A percentile compares a stretch with the other conserved stretches of the same genome.
Conservation (phyloP, 2,329 filamentous ascomycete species). For the Colletotrichum plurivorum region DNA sequence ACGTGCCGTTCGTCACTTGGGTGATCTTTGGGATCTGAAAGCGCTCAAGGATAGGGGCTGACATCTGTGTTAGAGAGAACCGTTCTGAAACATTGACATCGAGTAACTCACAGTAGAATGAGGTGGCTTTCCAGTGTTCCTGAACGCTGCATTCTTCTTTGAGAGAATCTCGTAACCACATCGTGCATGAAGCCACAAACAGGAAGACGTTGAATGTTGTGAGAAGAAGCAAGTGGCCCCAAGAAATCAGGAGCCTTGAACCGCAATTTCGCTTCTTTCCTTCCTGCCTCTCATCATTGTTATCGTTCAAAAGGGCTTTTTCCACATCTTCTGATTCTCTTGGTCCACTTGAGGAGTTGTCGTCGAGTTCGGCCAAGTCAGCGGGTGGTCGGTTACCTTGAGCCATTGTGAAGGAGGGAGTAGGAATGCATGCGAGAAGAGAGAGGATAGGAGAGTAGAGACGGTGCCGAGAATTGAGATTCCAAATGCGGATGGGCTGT, state of each 20-base stretch:
- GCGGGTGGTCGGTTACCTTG: not conserved
- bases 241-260: not conserved
- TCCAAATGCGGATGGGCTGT: no score
- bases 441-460: not conserved
- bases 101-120: slow-evolving; percentile 12
- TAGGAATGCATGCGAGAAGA: no score
- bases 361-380: not conserved
- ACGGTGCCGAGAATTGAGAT: no score
- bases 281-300: not conserved
- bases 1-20: slow-evolving; percentile 3
- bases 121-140: slow-evolving; percentile 22
- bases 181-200: not conserved
- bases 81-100: not conserved
- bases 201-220: not conserved
- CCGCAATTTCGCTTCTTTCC: not conserved
- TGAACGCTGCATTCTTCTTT: not conserved
- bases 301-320: not conserved
- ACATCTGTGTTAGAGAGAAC: not conserved
- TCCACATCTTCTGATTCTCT: not conserved
- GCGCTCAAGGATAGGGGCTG: slow-evolving; percentile 10
- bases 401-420: no score
- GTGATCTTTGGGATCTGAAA: slow-evolving; percentile 12
- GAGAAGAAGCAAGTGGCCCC: not conserved
- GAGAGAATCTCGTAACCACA: not conserved
- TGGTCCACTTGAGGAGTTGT: not conserved